A percentile compares a stretch with the other conserved stretches of the same genome.
These are phyloP conservation scores for Penicillium macrosclerotiorum DNA, from an alignment of 495 filamentous ascomycete genomes.

Conservation along the genomic window DNA sequence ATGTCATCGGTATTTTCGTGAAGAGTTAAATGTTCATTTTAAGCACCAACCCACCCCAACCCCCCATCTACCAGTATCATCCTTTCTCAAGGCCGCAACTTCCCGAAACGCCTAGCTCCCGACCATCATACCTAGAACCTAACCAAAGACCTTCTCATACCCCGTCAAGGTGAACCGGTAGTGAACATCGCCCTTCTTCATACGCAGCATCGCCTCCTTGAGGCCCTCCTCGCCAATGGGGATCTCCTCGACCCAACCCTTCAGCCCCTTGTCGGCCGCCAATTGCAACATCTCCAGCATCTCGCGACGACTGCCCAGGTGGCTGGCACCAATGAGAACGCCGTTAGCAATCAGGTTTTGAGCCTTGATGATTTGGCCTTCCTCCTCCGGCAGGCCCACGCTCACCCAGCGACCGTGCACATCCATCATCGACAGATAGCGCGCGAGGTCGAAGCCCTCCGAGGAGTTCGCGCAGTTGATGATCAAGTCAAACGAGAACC, in stretches of 20 bases:
- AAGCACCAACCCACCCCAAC: too few relatives aligned
- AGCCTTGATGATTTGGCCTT: constrained; percentile 70
- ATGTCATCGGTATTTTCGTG: too few relatives aligned
- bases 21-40: too few relatives aligned
- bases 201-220: constrained; percentile 61
- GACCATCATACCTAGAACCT: neutral
- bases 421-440: constrained; percentile 76
- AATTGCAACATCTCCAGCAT: constrained; percentile 80
- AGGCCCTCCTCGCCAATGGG: constrained; percentile 68
- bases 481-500: constrained; percentile 69
- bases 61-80: neutral
- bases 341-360: constrained; percentile 76
- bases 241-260: constrained; percentile 78
- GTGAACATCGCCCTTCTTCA: constrained; percentile 69
- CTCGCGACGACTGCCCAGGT: constrained; percentile 79
- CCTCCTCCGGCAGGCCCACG: constrained; percentile 79
- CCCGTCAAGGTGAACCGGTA: constrained; percentile 66
- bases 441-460: constrained; percentile 62
- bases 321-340: constrained; percentile 75
- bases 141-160: constrained; percentile 62
- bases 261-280: constrained; percentile 76
- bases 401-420: constrained; percentile 81
- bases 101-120: neutral
- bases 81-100: constrained; percentile 4
- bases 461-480: constrained; percentile 72